Percentiles rank a stretch among this genome's conserved stretches.
These are phyloP conservation scores for Scleroderma citrinum DNA, from an alignment of 768 basidiomycete species.

Conservation along the genomic window DNA sequence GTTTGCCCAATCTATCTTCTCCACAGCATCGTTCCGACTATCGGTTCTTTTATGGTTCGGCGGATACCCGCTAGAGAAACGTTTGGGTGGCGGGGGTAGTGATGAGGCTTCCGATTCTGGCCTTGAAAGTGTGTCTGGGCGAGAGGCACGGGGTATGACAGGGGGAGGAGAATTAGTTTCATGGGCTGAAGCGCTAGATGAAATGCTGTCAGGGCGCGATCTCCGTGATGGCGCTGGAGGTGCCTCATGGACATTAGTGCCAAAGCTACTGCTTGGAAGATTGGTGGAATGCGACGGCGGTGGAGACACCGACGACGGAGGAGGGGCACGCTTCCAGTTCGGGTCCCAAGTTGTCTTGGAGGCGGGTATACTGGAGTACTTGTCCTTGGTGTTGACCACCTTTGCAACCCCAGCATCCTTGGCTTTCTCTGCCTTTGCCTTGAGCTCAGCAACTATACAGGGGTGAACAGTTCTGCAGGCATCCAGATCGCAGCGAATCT, in stretches of 20 bases:
- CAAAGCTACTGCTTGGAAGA: constrained; percentile 13
- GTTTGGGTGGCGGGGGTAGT: constrained; percentile 23
- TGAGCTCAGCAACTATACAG: constrained; percentile 54
- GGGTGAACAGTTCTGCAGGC: constrained; percentile 2
- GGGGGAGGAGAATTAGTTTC: neutral
- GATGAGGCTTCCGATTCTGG: constrained; percentile 9
- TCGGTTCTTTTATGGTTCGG: constrained; percentile 5
- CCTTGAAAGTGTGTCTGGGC: constrained; percentile 7
- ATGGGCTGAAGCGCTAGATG: neutral
- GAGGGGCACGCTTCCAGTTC: constrained; percentile 35
- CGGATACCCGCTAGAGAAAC: constrained; percentile 21
- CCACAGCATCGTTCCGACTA: neutral
- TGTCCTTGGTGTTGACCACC: constrained; percentile 50
- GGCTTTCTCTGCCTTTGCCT: constrained; percentile 57
- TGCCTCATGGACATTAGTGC: neutral
- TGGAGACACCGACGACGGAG: constrained; percentile 13
- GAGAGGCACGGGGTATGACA: constrained; percentile 11
- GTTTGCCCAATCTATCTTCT: constrained; percentile 61
- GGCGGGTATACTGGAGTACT: constrained; percentile 48
- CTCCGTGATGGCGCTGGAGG: neutral
- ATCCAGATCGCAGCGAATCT: neutral
- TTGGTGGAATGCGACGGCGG: constrained; percentile 20
- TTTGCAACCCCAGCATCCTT: constrained; percentile 51
- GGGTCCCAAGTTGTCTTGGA: constrained; percentile 63
- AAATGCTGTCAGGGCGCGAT: neutral